Conservation (phyloP, 2,329 filamentous ascomycete genomes). For the Lachnellula hyalina region DNA sequence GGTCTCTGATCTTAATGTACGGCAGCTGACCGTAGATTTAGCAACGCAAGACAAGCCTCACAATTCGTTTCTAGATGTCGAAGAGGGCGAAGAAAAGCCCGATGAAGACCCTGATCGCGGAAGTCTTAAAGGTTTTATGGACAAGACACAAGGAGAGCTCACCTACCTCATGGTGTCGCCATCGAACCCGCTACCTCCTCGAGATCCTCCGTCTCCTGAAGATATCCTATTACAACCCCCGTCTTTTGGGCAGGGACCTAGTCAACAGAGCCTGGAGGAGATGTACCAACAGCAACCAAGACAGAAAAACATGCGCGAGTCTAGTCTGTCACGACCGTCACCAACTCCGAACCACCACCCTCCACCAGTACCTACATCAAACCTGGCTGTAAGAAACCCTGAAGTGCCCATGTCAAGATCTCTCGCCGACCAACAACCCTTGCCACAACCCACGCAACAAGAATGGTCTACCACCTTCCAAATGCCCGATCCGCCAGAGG, state of each 20-base stretch:
- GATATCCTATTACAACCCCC: constrained; percentile 48
- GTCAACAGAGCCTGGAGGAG: constrained; percentile 34
- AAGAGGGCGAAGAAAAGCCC: constrained; percentile 37
- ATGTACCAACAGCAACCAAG: constrained; percentile 33
- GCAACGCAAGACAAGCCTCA: constrained; percentile 24
- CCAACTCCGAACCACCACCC: constrained; percentile 56
- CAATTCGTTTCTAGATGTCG: constrained; percentile 38
- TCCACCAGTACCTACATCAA: constrained; percentile 42
- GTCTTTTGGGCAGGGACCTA: constrained; percentile 40
- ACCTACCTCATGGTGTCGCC: constrained; percentile 64
- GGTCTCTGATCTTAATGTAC: not conserved
- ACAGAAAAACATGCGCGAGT: constrained; percentile 54
- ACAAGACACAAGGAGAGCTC: constrained; percentile 60
- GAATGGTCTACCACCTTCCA: constrained; percentile 32
- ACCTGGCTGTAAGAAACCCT: constrained; percentile 32
- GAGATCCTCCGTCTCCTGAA: constrained; percentile 56
- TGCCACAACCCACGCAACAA: constrained; percentile 36
- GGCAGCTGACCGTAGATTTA: constrained; percentile 6
- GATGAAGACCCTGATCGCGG: constrained; percentile 39
- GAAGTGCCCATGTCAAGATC: constrained; percentile 49
- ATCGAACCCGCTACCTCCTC: constrained; percentile 59
- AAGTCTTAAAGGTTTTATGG: constrained; percentile 56
- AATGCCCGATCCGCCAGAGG: constrained; percentile 30
- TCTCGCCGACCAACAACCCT: constrained; percentile 42
- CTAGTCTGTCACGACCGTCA: constrained; percentile 45